Evolutionary conservation across 139 green algal species (phyloP), one percentile per base, ranked within the genome.

Genomic region (Parachlorella kessleri): DNA sequence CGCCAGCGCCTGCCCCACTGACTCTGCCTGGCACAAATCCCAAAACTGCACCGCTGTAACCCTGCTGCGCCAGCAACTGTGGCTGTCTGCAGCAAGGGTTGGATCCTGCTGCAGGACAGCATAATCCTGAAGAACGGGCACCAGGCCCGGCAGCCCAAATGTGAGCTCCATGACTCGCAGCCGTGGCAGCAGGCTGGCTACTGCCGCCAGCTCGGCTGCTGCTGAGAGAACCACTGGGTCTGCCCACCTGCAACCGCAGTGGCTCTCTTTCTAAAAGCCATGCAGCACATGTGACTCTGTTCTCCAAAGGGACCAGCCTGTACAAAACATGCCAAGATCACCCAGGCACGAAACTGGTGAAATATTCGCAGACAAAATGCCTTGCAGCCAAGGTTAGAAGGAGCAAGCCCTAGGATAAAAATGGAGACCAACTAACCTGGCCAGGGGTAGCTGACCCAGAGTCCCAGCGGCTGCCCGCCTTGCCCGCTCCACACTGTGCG

Each of bases 151-250:
- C 7, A 83, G 80, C 23, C 91, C 85, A 85, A 94, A 94, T 0
- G 86, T 91, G 1, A 95, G 77, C 73, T 95, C 91, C 48, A 95
- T 55, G 35, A 86, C 81, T 28, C 66, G 66, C 67, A 95, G 86
- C 2, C 37, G 24, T 0, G 84, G 84, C 85, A 94, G 72, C 33
- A 75, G 54, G 0, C 68, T 74, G 14, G 69, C 78, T 6, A 81
- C 26, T 9, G 72, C 59, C 21, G 63, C 66, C 39, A 90, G 63
- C 66, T 81, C 72, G 28, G 48, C 72, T 5, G 59, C 66, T 59
- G 48, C 48, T 28, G 48, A 14, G 48, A 59, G 48, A 14, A 59
- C 48, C 14, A 59, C 48, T 28, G 48, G 48, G 21, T 59, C 48
- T 59, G 48, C 48, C 14, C 21, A 59, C 14, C n/a, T n/a, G n/a